A percentile compares a stretch with the other conserved stretches of the same genome.
These are phyloP conservation scores for Cajanus cajan DNA, from an alignment of 306 rosid species.

Conservation along the genomic window DNA sequence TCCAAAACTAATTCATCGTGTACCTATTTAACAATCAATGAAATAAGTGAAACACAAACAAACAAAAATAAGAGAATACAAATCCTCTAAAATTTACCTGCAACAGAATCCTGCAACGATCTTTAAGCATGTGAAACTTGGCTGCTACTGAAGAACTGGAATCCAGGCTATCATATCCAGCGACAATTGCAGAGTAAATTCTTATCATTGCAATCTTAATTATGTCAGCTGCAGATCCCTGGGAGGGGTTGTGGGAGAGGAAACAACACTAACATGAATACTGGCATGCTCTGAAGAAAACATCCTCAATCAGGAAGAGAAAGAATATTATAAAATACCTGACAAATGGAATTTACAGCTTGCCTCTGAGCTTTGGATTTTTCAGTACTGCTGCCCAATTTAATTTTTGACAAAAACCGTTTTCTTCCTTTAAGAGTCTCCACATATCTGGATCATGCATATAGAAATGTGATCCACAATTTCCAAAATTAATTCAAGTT, in stretches of 20 bases:
- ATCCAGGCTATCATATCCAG: constrained; percentile 43
- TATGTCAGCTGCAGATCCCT: constrained; percentile 99
- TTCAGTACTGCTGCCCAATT: constrained; percentile 69
- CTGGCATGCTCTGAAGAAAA: background rate
- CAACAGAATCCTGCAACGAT: constrained; percentile 72
- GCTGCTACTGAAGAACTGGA: constrained; percentile 45
- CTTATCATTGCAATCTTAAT: constrained; percentile 87
- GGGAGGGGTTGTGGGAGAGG: constrained; percentile 17
- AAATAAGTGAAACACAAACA: constrained; percentile 3
- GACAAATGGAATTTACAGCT: constrained; percentile 97
- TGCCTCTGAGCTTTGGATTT: constrained; percentile 91
- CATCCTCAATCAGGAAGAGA: background rate
- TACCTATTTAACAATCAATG: constrained; percentile 55
- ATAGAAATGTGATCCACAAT: background rate
- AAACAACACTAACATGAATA: constrained; percentile 29
- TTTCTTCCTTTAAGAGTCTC: constrained; percentile 83
- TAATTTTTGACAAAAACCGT: constrained; percentile 89
- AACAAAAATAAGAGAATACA: background rate
- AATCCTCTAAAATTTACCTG: constrained; percentile 58
- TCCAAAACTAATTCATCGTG: constrained; percentile 95
- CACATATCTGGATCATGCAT: constrained; percentile 61
- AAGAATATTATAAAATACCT: constrained; percentile 52
- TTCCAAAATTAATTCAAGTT: background rate
- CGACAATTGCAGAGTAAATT: constrained; percentile 54
- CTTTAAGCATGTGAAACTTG: constrained; percentile 52